phyloP scores from a whole-genome alignment of 164 flowering plant genomes.

The Kalanchoe fedtschenkoi region DNA sequence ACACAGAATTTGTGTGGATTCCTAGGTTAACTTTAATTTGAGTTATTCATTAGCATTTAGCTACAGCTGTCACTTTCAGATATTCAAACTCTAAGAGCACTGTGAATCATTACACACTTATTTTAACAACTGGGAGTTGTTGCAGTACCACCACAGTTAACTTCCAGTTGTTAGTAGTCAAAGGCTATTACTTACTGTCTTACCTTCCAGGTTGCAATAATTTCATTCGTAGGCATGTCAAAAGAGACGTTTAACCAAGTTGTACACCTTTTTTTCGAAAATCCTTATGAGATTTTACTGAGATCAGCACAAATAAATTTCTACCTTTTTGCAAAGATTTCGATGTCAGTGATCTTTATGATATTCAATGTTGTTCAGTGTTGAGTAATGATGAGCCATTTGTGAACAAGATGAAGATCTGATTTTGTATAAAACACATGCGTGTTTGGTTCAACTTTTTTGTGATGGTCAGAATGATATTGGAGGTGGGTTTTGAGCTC shows the following conservation, averaged over 20 bases:
- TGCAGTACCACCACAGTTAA: background rate
- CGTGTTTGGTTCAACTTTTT: background rate
- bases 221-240: no score
- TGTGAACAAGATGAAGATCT: background rate
- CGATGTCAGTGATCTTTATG: no score
- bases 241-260: no score
- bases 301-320: background rate
- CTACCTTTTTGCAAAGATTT: background rate
- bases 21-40: no score
- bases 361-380: background rate
- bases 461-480: background rate
- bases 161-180: background rate
- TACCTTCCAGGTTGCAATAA: no score
- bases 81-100: background rate
- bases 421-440: background rate
- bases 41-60: no score
- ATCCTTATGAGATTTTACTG: background rate
- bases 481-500: constrained; percentile 4
- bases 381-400: background rate
- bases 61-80: background rate
- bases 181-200: background rate
- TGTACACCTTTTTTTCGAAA: no score
- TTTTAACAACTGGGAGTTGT: constrained; percentile 1
- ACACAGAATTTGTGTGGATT: background rate
- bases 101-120: background rate